A percentile compares a stretch with the other conserved stretches of the same genome.
These are phyloP conservation scores for Coemansia sp. DNA, from an alignment of 192 early-diverging fungal genomes.

Conservation along the genomic window DNA sequence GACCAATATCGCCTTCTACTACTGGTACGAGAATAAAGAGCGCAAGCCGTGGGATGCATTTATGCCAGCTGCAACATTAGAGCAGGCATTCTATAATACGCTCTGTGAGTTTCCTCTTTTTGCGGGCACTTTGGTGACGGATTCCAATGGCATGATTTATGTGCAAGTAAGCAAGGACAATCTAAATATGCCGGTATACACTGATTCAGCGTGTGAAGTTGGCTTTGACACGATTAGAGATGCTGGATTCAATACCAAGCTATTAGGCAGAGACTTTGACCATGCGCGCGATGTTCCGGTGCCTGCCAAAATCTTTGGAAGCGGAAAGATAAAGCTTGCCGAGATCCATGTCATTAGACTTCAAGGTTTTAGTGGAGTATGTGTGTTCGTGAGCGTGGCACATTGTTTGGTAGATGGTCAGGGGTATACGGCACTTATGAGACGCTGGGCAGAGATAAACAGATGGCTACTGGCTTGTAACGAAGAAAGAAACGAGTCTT, in stretches of 20 bases:
- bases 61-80: constrained; percentile 16
- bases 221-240: constrained; percentile 5
- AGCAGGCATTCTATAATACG: constrained; percentile 11
- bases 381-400: constrained; percentile 18
- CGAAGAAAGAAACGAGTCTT: no score
- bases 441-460: constrained; percentile 19
- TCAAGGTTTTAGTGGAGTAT: constrained; percentile 18
- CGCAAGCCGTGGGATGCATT: not conserved
- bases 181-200: constrained; percentile 31
- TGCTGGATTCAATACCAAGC: constrained; percentile 1
- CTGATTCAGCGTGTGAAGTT: constrained; percentile 9
- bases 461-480: not conserved
- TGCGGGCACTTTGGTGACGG: constrained; percentile 4
- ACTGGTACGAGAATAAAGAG: constrained; percentile 17
- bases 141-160: not conserved
- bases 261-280: not conserved
- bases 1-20: constrained; percentile 12
- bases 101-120: constrained; percentile 25
- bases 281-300: not conserved
- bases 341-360: constrained; percentile 15
- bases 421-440: constrained; percentile 17
- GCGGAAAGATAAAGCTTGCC: constrained; percentile 7
- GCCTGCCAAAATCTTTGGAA: not conserved
- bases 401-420: constrained; percentile 23
- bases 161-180: constrained; percentile 12